A percentile compares a stretch with the other conserved stretches of the same genome.
Conservation (phyloP, 129 eudicot genomes). For the Glebionis coronaria region DNA sequence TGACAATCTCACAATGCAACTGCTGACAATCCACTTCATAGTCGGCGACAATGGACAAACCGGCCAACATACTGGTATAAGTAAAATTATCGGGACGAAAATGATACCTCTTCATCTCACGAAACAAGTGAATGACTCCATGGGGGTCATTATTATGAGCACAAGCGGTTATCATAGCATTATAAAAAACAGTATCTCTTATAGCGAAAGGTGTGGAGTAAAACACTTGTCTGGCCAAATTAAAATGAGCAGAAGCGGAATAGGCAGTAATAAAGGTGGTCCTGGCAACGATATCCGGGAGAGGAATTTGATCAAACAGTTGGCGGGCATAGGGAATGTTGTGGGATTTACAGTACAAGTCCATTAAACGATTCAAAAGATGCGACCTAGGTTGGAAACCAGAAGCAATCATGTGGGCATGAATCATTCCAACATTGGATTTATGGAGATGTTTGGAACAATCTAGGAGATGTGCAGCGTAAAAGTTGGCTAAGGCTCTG, state of each 20-base stretch:
- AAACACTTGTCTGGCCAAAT: slow-evolving; percentile 47
- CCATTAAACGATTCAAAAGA: slow-evolving; percentile 60
- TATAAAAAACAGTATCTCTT: slow-evolving; percentile 59
- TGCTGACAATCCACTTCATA: slow-evolving; percentile 57
- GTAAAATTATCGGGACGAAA: slow-evolving; percentile 64
- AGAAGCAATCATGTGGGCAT: slow-evolving; percentile 68
- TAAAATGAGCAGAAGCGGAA: slow-evolving; percentile 43
- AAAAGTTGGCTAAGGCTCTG: slow-evolving; percentile 51
- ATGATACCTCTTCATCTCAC: slow-evolving; percentile 43
- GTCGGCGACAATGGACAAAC: slow-evolving; percentile 56
- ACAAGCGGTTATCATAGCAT: slow-evolving; percentile 74
- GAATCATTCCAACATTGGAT: slow-evolving; percentile 34
- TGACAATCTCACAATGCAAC: slow-evolving; percentile 64
- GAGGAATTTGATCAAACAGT: slow-evolving; percentile 34
- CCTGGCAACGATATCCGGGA: slow-evolving; percentile 65
- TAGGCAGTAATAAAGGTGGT: slow-evolving; percentile 70
- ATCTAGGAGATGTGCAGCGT: slow-evolving; percentile 40
- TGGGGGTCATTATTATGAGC: slow-evolving; percentile 54
- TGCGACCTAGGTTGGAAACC: slow-evolving; percentile 62
- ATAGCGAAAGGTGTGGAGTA: slow-evolving; percentile 40
- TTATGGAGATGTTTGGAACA: slow-evolving; percentile 44
- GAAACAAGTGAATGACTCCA: slow-evolving; percentile 50
- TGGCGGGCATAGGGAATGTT: slow-evolving; percentile 47
- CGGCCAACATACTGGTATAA: slow-evolving; percentile 49
- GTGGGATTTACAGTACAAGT: slow-evolving; percentile 53